Conservation (phyloP, 2,329 filamentous ascomycete genomes). For the Colletotrichum orbiculare region DNA sequence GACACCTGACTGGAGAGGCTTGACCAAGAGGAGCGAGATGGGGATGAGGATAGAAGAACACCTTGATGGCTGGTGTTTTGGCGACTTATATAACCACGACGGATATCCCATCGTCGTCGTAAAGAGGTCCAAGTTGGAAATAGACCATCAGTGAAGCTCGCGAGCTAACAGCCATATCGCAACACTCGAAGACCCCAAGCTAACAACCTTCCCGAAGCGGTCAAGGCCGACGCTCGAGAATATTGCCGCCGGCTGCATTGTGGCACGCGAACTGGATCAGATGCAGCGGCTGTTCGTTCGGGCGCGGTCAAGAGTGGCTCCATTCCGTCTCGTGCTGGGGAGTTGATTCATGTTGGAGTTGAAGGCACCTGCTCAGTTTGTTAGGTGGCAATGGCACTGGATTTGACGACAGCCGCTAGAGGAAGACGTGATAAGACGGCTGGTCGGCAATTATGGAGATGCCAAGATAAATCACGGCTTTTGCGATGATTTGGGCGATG, state of each 20-base stretch:
- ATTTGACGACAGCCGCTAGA: constrained; percentile 22
- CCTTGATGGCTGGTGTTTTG: constrained; percentile 26
- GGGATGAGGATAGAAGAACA: constrained; percentile 6
- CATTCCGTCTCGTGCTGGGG: constrained; percentile 6
- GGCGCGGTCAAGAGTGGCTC: constrained; percentile 4
- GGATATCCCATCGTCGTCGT: neutral
- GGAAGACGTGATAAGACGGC: constrained; percentile 23
- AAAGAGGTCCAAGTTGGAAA: no score
- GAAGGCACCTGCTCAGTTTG: constrained; percentile 19
- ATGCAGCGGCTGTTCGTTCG: neutral
- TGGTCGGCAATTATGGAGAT: constrained; percentile 6
- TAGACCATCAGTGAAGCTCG: neutral
- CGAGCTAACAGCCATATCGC: constrained; percentile 1
- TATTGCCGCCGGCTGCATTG: neutral
- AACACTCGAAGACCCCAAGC: neutral
- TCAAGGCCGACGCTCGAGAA: constrained; percentile 4
- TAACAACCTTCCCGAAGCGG: constrained; percentile 32
- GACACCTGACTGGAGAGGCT: constrained; percentile 22
- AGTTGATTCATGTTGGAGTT: neutral
- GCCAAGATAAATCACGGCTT: constrained; percentile 34
- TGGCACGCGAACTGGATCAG: constrained; percentile 18
- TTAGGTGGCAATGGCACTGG: constrained; percentile 5
- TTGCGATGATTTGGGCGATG: constrained; percentile 25
- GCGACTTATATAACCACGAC: constrained; percentile 23
- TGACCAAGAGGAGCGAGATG: constrained; percentile 20